A percentile compares a stretch with the other conserved stretches of the same genome.
Conservation (phyloP, 306 rosid species). For the Rosa rugosa region DNA sequence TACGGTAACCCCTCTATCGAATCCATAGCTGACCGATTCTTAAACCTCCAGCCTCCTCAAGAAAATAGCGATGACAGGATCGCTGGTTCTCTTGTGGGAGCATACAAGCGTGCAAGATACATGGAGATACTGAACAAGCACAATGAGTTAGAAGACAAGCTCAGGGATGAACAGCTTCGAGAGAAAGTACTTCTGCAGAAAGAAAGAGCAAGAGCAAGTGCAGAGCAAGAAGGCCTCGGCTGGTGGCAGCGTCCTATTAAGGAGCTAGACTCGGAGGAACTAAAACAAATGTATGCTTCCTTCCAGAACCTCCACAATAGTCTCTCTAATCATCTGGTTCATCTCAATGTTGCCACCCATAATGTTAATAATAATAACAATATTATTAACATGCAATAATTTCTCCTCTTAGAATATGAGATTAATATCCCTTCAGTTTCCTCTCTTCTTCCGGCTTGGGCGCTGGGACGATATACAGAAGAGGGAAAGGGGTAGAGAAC, state of each 20-base stretch:
- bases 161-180: not conserved
- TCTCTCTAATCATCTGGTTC: not conserved
- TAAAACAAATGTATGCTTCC: not conserved
- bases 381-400: not conserved
- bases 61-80: not conserved
- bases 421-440: not conserved
- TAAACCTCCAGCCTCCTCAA: not conserved
- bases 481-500: no score
- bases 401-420: not conserved
- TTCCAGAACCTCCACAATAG: not conserved
- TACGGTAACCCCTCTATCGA: slow-evolving; percentile 6
- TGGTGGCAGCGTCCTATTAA: not conserved
- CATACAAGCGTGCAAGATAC: not conserved
- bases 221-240: not conserved
- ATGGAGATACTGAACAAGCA: not conserved
- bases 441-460: not conserved
- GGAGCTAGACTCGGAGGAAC: not conserved
- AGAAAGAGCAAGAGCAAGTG: not conserved
- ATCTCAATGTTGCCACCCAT: not conserved
- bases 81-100: not conserved
- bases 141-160: not conserved
- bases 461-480: no score
- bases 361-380: not conserved
- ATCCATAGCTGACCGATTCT: not conserved
- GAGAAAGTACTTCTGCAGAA: not conserved